Evolutionary conservation across 257 asterid species (phyloP).

Genomic region (Thymus mandschuricus): DNA sequence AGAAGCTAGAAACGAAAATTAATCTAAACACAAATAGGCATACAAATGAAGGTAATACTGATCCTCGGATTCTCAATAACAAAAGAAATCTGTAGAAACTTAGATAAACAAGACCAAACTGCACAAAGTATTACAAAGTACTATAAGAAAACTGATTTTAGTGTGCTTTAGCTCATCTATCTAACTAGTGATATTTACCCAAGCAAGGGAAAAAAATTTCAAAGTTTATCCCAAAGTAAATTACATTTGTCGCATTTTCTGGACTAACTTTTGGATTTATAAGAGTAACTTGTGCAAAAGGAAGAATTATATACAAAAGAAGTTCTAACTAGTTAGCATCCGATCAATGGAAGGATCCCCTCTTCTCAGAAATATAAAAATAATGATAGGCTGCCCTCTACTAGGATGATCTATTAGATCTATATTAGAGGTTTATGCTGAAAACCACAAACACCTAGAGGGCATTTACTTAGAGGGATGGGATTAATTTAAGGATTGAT

Average conservation of each 20-base stretch:
- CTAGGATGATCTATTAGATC: neutral
- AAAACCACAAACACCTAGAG: neutral
- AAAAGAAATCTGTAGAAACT: neutral
- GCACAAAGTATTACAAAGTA: neutral
- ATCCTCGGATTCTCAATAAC: slow-evolving; percentile 8
- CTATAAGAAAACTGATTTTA: slow-evolving; percentile 4
- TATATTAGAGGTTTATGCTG: neutral
- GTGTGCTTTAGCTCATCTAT: slow-evolving; percentile 1
- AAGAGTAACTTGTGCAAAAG: neutral
- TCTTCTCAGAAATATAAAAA: too few relatives aligned
- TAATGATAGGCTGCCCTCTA: neutral
- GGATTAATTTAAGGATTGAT: too few relatives aligned
- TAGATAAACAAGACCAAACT: too few relatives aligned
- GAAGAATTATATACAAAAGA: neutral
- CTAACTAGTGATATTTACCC: slow-evolving; percentile 10
- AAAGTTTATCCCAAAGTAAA: neutral
- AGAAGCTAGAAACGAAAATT: neutral
- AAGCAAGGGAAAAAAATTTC: neutral
- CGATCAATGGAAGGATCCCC: neutral
- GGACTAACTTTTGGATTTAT: neutral
- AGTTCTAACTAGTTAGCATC: neutral
- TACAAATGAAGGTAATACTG: neutral
- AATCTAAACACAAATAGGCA: slow-evolving; percentile 13
- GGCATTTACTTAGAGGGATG: too few relatives aligned
- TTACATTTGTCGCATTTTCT: neutral